phyloP scores from a whole-genome alignment of 2,329 filamentous ascomycete species.

The Pyrenophora teres region DNA sequence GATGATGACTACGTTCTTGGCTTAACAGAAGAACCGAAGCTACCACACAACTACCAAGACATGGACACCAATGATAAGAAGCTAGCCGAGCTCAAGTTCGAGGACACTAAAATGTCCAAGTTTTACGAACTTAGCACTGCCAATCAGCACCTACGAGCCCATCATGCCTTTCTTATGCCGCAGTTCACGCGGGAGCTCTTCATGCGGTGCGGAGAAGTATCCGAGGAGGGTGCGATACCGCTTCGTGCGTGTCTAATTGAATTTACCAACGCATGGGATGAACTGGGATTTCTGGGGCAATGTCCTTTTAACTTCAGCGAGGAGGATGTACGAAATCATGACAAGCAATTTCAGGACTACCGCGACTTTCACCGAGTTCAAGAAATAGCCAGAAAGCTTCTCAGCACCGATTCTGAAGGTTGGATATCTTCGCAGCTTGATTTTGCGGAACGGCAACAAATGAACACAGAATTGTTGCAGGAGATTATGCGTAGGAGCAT shows the following conservation, averaged over 20 bases:
- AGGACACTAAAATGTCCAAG: constrained; percentile 28
- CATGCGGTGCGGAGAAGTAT: constrained; percentile 28
- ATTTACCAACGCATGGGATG: constrained; percentile 34
- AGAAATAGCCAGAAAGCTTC: constrained; percentile 31
- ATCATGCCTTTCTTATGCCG: constrained; percentile 33
- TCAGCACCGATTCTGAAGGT: constrained; percentile 44
- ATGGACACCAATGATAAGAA: constrained; percentile 15
- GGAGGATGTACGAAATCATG: constrained; percentile 34
- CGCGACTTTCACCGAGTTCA: constrained; percentile 33
- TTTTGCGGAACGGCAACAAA: constrained; percentile 18
- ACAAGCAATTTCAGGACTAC: constrained; percentile 41
- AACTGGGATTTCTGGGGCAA: constrained; percentile 24
- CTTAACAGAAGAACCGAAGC: constrained; percentile 1
- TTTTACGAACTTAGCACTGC: constrained; percentile 38
- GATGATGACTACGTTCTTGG: constrained; percentile 20
- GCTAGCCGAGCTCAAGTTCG: constrained; percentile 3
- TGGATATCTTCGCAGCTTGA: constrained; percentile 44
- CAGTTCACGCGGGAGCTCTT: constrained; percentile 43
- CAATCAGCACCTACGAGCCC: constrained; percentile 16
- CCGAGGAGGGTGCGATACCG: constrained; percentile 41
- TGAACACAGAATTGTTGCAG: constrained; percentile 33
- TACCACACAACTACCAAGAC: constrained; percentile 15
- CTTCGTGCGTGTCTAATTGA: constrained; percentile 43
- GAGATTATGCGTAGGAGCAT: constrained; percentile 16
- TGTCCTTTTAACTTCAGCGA: constrained; percentile 38